Evolutionary conservation across 2,329 filamentous ascomycete species (phyloP).

Genomic region (Cyphellophora europaea): DNA sequence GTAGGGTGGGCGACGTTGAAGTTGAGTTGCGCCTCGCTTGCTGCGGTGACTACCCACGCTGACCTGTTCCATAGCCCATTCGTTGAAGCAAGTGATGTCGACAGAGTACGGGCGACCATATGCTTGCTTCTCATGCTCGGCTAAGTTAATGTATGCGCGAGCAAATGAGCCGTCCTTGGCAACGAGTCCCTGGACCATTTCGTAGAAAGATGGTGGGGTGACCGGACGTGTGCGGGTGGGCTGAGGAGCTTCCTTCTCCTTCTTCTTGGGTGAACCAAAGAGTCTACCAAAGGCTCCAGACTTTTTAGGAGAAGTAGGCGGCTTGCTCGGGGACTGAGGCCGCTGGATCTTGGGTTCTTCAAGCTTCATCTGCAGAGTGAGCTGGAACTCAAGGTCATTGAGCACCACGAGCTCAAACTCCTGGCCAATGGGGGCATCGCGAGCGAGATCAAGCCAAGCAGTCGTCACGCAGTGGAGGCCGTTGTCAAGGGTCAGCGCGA

Average conservation of each 20-base stretch:
- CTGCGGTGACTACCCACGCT: conserved; percentile 82
- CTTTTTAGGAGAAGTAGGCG: conserved; percentile 54
- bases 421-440: conserved; percentile 88
- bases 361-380: conserved; percentile 91
- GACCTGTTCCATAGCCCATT: conserved; percentile 88
- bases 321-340: conserved; percentile 25
- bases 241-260: conserved; percentile 57
- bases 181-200: conserved; percentile 55
- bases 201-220: conserved; percentile 19
- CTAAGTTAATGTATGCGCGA: conserved; percentile 84
- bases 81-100: conserved; percentile 93
- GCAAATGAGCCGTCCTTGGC: conserved; percentile 90
- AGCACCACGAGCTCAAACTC: conserved; percentile 97
- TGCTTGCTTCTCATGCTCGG: conserved; percentile 80
- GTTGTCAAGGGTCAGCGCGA: conserved; percentile 95
- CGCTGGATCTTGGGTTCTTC: conserved; percentile 61
- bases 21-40: conserved; percentile 67
- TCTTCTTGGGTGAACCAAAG: conserved; percentile 91
- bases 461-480: conserved; percentile 97
- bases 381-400: conserved; percentile 96
- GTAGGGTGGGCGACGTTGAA: conserved; percentile 80
- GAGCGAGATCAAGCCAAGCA: conserved; percentile 84
- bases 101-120: conserved; percentile 82
- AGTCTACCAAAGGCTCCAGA: conserved; percentile 84
- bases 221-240: conserved; percentile 10